Conservation (phyloP, 2,329 filamentous ascomycete genomes). For the Fusarium heterosporum region DNA sequence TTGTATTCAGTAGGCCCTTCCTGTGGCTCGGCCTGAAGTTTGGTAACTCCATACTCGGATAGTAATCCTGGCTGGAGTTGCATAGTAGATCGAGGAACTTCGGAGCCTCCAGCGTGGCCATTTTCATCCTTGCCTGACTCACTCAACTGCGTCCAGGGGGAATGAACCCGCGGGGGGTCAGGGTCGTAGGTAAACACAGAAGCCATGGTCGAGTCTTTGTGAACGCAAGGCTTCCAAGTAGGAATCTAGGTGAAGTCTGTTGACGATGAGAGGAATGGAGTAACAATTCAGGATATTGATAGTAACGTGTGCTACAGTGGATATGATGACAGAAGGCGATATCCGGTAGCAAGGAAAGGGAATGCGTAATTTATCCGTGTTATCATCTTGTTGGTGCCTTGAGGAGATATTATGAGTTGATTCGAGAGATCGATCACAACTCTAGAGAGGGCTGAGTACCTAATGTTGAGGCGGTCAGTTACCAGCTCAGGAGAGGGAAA, state of each 20-base stretch:
- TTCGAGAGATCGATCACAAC: constrained; percentile 36
- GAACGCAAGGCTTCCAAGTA: neutral
- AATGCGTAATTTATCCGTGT: constrained; percentile 30
- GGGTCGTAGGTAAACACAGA: constrained; percentile 97
- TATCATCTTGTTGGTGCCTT: constrained; percentile 45
- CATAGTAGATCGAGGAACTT: constrained; percentile 44
- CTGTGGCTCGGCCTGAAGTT: constrained; percentile 89
- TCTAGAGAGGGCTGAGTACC: constrained; percentile 12
- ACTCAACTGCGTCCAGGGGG: constrained; percentile 82
- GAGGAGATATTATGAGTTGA: constrained; percentile 12
- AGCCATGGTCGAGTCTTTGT: constrained; percentile 70
- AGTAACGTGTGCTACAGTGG: constrained; percentile 22
- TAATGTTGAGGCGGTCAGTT: constrained; percentile 29
- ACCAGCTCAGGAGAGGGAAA: constrained; percentile 36
- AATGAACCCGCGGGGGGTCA: constrained; percentile 86
- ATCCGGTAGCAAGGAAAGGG: constrained; percentile 30
- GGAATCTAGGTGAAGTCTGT: neutral
- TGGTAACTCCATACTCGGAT: constrained; percentile 75
- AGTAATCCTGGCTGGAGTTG: constrained; percentile 55
- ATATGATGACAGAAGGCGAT: constrained; percentile 17
- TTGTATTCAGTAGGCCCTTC: constrained; percentile 98
- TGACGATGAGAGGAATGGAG: neutral
- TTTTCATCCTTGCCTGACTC: constrained; percentile 54
- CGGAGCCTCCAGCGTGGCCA: constrained; percentile 36
- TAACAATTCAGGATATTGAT: constrained; percentile 38